Conservation (phyloP, 78 protist genomes). For the Cyanophora paradoxa region DNA sequence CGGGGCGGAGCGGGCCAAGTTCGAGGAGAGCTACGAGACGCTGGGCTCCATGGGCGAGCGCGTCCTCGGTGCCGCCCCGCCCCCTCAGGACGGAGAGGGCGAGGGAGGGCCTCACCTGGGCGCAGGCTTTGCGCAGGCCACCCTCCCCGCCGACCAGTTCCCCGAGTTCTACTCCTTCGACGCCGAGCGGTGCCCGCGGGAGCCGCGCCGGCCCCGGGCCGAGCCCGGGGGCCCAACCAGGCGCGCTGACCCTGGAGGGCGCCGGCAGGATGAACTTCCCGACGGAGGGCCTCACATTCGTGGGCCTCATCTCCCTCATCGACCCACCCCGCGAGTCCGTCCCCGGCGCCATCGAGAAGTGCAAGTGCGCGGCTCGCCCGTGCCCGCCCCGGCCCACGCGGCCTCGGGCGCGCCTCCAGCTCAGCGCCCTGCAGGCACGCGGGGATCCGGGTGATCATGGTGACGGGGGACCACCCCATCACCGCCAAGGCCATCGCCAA, state of each 20-base stretch:
- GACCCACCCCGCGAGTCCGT: conserved; percentile 95
- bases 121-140: too few relatives aligned
- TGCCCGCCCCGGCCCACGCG: conserved; percentile 37
- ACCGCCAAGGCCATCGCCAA: conserved; percentile 93
- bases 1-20: not conserved
- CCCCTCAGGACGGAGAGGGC: too few relatives aligned
- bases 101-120: too few relatives aligned
- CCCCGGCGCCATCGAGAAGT: conserved; percentile 69
- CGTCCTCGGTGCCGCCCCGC: not conserved
- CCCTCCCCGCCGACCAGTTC: too few relatives aligned
- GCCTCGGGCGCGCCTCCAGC: conserved; percentile 63
- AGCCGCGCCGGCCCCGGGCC: too few relatives aligned
- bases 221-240: too few relatives aligned
- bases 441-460: conserved; percentile 94
- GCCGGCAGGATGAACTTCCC: too few relatives aligned
- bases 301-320: conserved; percentile 83
- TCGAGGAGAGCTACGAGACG: not conserved
- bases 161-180: conserved; percentile 20
- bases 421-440: too few relatives aligned
- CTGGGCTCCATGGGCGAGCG: not conserved
- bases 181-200: conserved; percentile 6
- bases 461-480: conserved; percentile 95
- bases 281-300: conserved; percentile 59
- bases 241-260: too few relatives aligned
- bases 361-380: conserved; percentile 72